Base-by-base conservation (phyloP, 768 basidiomycete genomes). In the Leccinum subgranulosum region DNA sequence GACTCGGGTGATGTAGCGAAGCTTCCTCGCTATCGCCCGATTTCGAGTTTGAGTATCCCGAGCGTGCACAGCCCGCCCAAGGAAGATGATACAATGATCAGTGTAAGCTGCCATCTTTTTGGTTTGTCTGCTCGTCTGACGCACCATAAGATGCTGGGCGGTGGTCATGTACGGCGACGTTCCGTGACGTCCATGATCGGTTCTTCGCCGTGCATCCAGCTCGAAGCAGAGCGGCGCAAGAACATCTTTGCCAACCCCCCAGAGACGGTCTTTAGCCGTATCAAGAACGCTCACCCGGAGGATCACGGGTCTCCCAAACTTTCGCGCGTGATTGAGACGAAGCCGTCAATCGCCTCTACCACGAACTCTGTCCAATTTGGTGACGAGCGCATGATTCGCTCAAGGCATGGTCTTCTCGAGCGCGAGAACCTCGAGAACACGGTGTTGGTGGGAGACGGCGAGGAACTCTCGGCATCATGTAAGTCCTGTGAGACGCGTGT, bases 71-170 rank as follows among this genome's bases (percentile, higher is more conserved):
- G 81, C 57, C 80, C 84, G 0, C 70, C 72, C 46, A 79, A 77
- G 60, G 89, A 91, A 27, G 87, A 90, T 57, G 90, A 92, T 62
- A 92, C 91, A 0, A 90, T 91, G 88, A 86, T 92, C 49, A 83
- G 81, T 39, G 88, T 90, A 69, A 66, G 85, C 74, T 7, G 27
- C n/a, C 21, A 3, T 10, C 31, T 8, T 15, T 4, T 11, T 4
- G 31, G 31, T 51, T 39, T 27, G 2, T 27, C 54, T 27, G 50
- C 21, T 54, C 59, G 11, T 25, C 53, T 57, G 27, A 57, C 45
- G 25, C 9, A 49, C 17, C 6, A 36, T 1, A 57, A 90, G 87
- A 91, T 92, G 89, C 74, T 91, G 31, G 90, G 86, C 49, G 90
- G 88, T 53, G 89, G 87, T 3, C 87, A 84, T 52, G 84, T 89